Evolutionary conservation across 1,284 basidiomycete genomes (phyloP).

Genomic region (Marasmius tenuissimus): DNA sequence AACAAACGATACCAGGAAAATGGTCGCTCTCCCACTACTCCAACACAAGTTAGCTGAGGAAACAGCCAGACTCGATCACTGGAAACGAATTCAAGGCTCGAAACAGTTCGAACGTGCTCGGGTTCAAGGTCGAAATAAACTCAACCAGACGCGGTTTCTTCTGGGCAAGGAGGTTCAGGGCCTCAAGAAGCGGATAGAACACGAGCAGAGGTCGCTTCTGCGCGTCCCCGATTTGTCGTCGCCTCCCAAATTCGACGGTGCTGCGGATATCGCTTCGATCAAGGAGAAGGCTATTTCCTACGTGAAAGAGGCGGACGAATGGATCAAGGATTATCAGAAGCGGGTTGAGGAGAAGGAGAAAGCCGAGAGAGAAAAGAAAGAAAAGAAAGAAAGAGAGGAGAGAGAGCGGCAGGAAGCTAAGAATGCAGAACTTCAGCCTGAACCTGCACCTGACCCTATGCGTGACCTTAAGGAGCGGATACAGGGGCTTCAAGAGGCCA

Average conservation of each 20-base stretch:
- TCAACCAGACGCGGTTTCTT: conserved; percentile 6
- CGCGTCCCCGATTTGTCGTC: background rate
- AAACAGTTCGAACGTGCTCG: conserved; percentile 5
- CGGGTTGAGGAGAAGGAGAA: background rate
- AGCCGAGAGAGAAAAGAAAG: too few species aligned
- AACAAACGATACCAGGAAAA: background rate
- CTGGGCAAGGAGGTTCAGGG: background rate
- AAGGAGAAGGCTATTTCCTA: background rate
- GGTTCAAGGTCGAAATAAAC: background rate
- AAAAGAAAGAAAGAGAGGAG: background rate
- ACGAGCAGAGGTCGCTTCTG: background rate
- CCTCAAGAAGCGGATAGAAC: background rate
- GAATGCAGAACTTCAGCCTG: background rate
- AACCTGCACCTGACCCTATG: background rate
- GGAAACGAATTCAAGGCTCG: conserved; percentile 10
- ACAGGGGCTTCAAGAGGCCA: background rate
- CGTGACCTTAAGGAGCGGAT: conserved; percentile 1
- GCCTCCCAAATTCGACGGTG: background rate
- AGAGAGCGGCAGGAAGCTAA: background rate
- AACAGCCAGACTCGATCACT: conserved; percentile 2
- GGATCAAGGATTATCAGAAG: conserved; percentile 3
- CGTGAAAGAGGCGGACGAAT: conserved; percentile 4
- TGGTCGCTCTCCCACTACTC: background rate
- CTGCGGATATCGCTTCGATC: background rate
- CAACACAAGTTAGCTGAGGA: background rate